Conservation (phyloP, 257 asterid species). For the Nicotiana undulata region DNA sequence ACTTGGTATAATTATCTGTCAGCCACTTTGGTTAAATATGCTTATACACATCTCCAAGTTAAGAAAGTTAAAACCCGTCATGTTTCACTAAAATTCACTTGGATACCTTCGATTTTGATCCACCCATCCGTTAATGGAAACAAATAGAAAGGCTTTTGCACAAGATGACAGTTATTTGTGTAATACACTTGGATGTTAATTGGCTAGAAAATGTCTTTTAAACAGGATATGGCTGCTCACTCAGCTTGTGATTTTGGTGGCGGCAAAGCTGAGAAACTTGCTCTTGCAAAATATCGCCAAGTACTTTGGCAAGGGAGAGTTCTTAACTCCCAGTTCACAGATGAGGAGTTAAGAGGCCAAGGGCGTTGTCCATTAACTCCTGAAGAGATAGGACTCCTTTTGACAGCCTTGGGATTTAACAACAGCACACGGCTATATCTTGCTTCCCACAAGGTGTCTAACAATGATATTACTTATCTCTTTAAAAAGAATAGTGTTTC, state of each 20-base stretch:
- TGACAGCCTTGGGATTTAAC: constrained; percentile 33
- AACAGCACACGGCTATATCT: constrained; percentile 30
- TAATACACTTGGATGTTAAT: neutral
- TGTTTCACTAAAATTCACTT: neutral
- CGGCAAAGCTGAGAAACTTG: constrained; percentile 38
- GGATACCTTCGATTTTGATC: neutral
- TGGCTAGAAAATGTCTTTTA: neutral
- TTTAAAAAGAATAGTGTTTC: neutral
- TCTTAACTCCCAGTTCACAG: constrained; percentile 28
- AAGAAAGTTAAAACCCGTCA: neutral
- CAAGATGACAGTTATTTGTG: neutral
- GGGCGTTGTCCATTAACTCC: constrained; percentile 40
- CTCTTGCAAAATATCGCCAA: constrained; percentile 37
- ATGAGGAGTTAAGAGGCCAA: constrained; percentile 31
- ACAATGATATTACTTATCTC: neutral
- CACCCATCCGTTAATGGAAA: neutral
- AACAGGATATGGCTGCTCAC: constrained; percentile 39
- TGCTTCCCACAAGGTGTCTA: constrained; percentile 31
- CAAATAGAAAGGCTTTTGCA: neutral
- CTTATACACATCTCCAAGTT: neutral
- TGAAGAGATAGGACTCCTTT: constrained; percentile 36
- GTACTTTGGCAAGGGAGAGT: constrained; percentile 41
- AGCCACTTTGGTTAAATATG: neutral
- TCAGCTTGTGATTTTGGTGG: constrained; percentile 42
- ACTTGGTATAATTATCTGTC: neutral